Evolutionary conservation across 169 alveolate genomes (phyloP), one percentile per base, ranked within the genome.

Genomic region (Babesia ovis): DNA sequence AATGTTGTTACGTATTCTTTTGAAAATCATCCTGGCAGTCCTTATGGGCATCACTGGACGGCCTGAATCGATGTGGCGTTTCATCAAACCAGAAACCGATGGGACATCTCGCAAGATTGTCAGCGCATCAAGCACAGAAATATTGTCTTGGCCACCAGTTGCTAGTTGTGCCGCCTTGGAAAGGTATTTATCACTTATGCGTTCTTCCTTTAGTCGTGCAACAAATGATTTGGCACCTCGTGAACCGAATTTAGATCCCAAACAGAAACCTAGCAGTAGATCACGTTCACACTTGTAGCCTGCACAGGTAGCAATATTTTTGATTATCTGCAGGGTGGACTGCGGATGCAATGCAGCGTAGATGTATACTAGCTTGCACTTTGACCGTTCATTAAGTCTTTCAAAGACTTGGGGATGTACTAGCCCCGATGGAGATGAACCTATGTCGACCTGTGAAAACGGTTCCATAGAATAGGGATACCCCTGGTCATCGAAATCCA

Each of bases 221-320:
- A 51, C 68, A 56, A 84, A 89, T 23, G 86, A 45, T 73, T 80
- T 80, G 5, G 91, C 90, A 20, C 91, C 93, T 62, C 91, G 58
- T 2, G 93, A 89, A 18, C 86, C 74, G 55, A 89, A 89, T 48
- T 27, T 70, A 5, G 70, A 71, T 8, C 68, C 66, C n/a, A 70
- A 59, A 41, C 81, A 70, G 58, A 82, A 89, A 31, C 56, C 68
- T 46, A 64, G 58, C 34, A 89, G 51, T 37, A 89, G 70, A 39
- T 89, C 91, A 35, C 85, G 57, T 50, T 89, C 93, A 48, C 79
- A 66, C 54, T 73, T 68, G 55, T 89, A 89, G 22, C 90, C 89
- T 27, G 93, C 93, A 12, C 64, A 55, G 31, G 37, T 51, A 43
- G 74, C 87, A 20, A 89, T 68, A 53, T 84, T 84, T 35, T 85